Base-by-base conservation (phyloP, 306 rosid genomes). In the Cucurbita moschata region DNA sequence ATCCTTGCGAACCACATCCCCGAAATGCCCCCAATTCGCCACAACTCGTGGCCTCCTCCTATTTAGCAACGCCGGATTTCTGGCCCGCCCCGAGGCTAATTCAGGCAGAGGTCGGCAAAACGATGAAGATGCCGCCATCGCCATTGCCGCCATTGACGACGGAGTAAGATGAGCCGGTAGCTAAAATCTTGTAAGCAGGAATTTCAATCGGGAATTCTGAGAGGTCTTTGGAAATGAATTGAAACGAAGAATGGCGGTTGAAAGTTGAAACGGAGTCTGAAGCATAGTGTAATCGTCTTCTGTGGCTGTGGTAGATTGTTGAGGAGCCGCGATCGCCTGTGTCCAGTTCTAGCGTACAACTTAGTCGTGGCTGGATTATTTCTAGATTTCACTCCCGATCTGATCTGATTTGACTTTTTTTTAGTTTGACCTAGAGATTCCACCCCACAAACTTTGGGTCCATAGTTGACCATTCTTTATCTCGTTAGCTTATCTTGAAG, bases 21-120 rank as follows among this genome's bases (percentile, higher is more conserved):
- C 82, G 0, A 93, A 80, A 75, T 88, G 96, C 46, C 88, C 73
- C 77, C 91, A 90, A 80, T 87, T 85, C 13, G 96, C 92, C 10
- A 80, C 37, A 10, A 79, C 86, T 75, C 83, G 81, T 19, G 57
- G 83, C 77, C 79, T 77, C 57, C 71, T 73, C 44, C 57, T 80
- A 64, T 66, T 39, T 54, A 67, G 37, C 68, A 80, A 49, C 79
- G 76, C 54, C 75, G 74, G 50, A 51, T 68, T 44, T 23, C 71
- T 15, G 40, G 77, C 26, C 44, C 80, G 75, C 71, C 74, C 63
- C 40, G 83, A 67, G 47, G 51, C 54, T 60, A 75, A 42, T 54
- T 49, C 82, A 64, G 80, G 77, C 47, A 78, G 77, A 47, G 66
- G 77, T 67, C 15, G 69, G 54, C 54, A 83, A 59, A 71, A 67